A percentile compares a stretch with the other conserved stretches of the same genome.
These are phyloP conservation scores for Fonsecaea erecta DNA, from an alignment of 2,329 filamentous ascomycete species.

Conservation along the genomic window DNA sequence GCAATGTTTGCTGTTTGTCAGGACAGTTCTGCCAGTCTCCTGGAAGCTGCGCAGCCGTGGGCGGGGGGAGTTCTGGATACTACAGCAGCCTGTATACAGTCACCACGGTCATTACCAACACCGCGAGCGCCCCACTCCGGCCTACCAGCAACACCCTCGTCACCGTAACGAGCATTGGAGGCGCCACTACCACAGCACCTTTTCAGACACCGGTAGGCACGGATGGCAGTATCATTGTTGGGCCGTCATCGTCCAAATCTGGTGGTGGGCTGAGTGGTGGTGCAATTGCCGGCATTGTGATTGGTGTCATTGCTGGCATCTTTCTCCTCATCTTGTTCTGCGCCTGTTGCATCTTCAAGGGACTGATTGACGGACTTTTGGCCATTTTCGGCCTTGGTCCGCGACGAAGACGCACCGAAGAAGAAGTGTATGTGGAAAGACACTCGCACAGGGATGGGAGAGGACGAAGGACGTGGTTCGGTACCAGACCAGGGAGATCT, in stretches of 20 bases:
- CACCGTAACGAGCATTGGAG: constrained; percentile 50
- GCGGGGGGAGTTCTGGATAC: constrained; percentile 37
- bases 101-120: constrained; percentile 40
- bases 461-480: constrained; percentile 48
- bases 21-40: constrained; percentile 50
- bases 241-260: constrained; percentile 38
- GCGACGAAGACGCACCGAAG: constrained; percentile 40
- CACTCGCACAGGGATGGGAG: constrained; percentile 35
- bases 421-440: constrained; percentile 48
- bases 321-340: constrained; percentile 52
- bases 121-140: constrained; percentile 47
- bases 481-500: constrained; percentile 44
- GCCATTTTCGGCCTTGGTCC: constrained; percentile 49
- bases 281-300: constrained; percentile 58
- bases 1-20: constrained; percentile 51
- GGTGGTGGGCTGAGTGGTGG: constrained; percentile 52
- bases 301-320: constrained; percentile 53
- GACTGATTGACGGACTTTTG: constrained; percentile 47
- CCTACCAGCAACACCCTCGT: constrained; percentile 50
- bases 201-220: constrained; percentile 54
- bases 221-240: constrained; percentile 46
- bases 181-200: constrained; percentile 49
- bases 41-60: constrained; percentile 44
- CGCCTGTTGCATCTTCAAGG: constrained; percentile 50
- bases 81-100: constrained; percentile 47